These are phyloP conservation scores for Microdochium nivale DNA, from an alignment of 2,329 filamentous ascomycete species.

Conservation along the genomic window DNA sequence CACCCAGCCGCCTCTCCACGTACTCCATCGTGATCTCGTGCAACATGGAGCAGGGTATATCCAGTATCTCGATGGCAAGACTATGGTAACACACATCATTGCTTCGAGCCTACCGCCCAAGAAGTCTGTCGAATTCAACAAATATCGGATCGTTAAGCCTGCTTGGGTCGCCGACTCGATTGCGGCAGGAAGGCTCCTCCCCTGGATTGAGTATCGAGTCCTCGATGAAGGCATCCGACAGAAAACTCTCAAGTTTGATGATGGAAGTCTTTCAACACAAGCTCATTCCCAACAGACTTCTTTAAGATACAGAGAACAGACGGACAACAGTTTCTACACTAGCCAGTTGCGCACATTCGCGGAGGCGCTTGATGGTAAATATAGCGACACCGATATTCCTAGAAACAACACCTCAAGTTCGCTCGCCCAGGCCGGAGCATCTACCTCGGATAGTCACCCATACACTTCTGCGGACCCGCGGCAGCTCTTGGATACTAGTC, in stretches of 20 bases:
- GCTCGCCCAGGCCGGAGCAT: too few relatives aligned
- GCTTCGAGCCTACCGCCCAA: slow-evolving; percentile 85
- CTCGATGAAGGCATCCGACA: slow-evolving; percentile 79
- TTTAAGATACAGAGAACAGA: slow-evolving; percentile 71
- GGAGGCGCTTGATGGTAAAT: slow-evolving; percentile 9
- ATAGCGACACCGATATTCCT: not conserved
- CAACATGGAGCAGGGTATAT: slow-evolving; percentile 90
- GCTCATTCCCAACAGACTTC: slow-evolving; percentile 40
- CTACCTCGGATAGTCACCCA: too few relatives aligned
- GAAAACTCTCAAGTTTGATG: slow-evolving; percentile 58
- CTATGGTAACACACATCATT: slow-evolving; percentile 91
- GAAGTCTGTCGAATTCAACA: slow-evolving; percentile 79
- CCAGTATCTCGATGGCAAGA: slow-evolving; percentile 93
- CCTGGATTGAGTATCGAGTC: slow-evolving; percentile 80
- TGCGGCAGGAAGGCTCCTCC: slow-evolving; percentile 66
- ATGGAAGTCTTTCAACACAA: slow-evolving; percentile 59
- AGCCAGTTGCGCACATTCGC: slow-evolving; percentile 48
- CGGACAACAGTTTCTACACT: slow-evolving; percentile 74
- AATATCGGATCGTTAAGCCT: slow-evolving; percentile 88
- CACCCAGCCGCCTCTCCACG: slow-evolving; percentile 84
- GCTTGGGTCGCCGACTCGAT: slow-evolving; percentile 92
- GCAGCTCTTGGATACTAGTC: too few relatives aligned
- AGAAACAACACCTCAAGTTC: not conserved
- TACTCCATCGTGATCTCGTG: slow-evolving; percentile 82
- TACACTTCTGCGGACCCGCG: too few relatives aligned